Evolutionary conservation across 768 basidiomycete species (phyloP), one percentile per base, ranked within the genome.

Genomic region (Podaxis mareebaensis): DNA sequence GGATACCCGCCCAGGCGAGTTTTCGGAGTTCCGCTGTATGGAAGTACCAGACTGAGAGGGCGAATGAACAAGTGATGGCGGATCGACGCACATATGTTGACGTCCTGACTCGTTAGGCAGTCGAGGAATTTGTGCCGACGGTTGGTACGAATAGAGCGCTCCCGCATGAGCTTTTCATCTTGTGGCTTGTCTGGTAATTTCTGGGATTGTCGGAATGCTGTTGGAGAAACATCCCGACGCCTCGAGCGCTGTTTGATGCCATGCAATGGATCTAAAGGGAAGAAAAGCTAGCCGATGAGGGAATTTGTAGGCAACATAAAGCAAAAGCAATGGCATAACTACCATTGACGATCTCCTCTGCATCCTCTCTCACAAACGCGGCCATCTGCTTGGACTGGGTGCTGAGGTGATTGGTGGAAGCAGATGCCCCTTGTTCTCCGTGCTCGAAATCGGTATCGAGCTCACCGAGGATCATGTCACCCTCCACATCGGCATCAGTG

Each of bases 1-100:
- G 96, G 26, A 98, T 91, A 24, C 97, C 97, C 56, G 90, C 90
- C 97, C 97, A 99, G 20, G 95, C 90, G 53, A 97, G 84, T 71
- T 94, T 95, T 53, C 95, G 83, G 65, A 99, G 80, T 72, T 94
- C 92, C 20, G 86, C 92, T 63, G 22, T 30, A 26, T 24, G 39
- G 38, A 92, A 66, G 15, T 22, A 30, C 54, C 30, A 36, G 28
- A 63, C 65, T 58, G 62, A 66, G 66, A 49, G 36, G 36, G 46
- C 40, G 55, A 36, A 30, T 36, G 53, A 36, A 36, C 38, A 56
- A 53, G 49, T 33, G 33, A 33, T 46, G 57, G 7, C 15, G n/a
- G 28, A 38, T 10, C 55, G 49, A 78, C 88, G 66, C 69, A 92
- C 91, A 85, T 53, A 97, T 90, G 72, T 94, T 90, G 54, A 96